Conservation (phyloP, 23 red algal genomes). For the Agarophyton chilense region DNA sequence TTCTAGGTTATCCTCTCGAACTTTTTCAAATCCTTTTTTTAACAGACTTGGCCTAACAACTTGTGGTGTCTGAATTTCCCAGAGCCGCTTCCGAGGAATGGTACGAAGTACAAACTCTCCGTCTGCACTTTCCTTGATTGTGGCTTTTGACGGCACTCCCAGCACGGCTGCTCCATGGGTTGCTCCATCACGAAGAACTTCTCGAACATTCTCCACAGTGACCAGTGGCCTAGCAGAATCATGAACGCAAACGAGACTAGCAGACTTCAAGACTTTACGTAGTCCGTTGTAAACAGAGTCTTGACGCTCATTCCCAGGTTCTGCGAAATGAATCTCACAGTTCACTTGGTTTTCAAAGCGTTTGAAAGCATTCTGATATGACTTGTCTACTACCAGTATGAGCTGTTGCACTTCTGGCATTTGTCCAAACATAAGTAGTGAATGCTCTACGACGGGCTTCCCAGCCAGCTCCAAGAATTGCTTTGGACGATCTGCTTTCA, state of each 20-base stretch:
- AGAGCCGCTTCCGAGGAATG: conserved; percentile 82
- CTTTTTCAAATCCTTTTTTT: conserved; percentile 84
- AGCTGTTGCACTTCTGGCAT: conserved; percentile 82
- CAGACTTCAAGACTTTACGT: neutral
- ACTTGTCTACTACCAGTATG: conserved; percentile 77
- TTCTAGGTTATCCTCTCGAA: conserved; percentile 38
- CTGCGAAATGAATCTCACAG: conserved; percentile 69
- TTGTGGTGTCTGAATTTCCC: conserved; percentile 99
- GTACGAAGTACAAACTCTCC: conserved; percentile 93
- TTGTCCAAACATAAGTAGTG: conserved; percentile 70
- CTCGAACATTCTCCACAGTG: conserved; percentile 55
- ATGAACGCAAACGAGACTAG: conserved; percentile 87
- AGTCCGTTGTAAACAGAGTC: conserved; percentile 90
- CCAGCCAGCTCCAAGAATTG: conserved; percentile 90
- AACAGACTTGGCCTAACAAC: conserved; percentile 75
- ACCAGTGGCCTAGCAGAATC: conserved; percentile 93
- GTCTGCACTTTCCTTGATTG: conserved; percentile 94
- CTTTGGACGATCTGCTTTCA: conserved; percentile 91
- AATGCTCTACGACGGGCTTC: conserved; percentile 77
- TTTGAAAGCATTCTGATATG: conserved; percentile 49
- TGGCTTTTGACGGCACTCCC: conserved; percentile 94
- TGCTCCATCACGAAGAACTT: conserved; percentile 84
- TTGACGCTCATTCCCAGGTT: conserved; percentile 96
- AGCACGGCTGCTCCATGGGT: conserved; percentile 89
- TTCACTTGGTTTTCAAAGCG: neutral